Evolutionary conservation across 176 grass and related monocot genomes (phyloP).

Genomic region (bread wheat (Triticum aestivum)): IWGSC_CS_RefSeq_v2.1 NC_057807.1:69198728-69199227

Average conservation of each 20-base stretch:
- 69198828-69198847: slow-evolving; percentile 57
- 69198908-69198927: slow-evolving; percentile 60
- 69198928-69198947: slow-evolving; percentile 53
- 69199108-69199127: slow-evolving; percentile 65
- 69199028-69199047: slow-evolving; percentile 47
- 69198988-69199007: slow-evolving; percentile 65
- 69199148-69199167: slow-evolving; percentile 88
- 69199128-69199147: slow-evolving; percentile 61
- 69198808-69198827: slow-evolving; percentile 15
- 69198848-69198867: slow-evolving; percentile 42
- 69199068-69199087: slow-evolving; percentile 65
- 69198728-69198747: slow-evolving; percentile 78
- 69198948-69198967: slow-evolving; percentile 67
- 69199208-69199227: slow-evolving; percentile 61
- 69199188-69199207: slow-evolving; percentile 23
- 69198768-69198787: slow-evolving; percentile 69
- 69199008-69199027: slow-evolving; percentile 61
- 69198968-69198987: slow-evolving; percentile 59
- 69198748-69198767: slow-evolving; percentile 64
- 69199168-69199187: slow-evolving; percentile 60
- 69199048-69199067: slow-evolving; percentile 87
- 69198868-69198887: slow-evolving; percentile 48
- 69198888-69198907: slow-evolving; percentile 68
- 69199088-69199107: slow-evolving; percentile 46
- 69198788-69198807: slow-evolving; percentile 62